These are phyloP conservation scores for Pythium myriotylum DNA, from an alignment of 352 stramenopile genomes.

Conservation along the genomic window DNA sequence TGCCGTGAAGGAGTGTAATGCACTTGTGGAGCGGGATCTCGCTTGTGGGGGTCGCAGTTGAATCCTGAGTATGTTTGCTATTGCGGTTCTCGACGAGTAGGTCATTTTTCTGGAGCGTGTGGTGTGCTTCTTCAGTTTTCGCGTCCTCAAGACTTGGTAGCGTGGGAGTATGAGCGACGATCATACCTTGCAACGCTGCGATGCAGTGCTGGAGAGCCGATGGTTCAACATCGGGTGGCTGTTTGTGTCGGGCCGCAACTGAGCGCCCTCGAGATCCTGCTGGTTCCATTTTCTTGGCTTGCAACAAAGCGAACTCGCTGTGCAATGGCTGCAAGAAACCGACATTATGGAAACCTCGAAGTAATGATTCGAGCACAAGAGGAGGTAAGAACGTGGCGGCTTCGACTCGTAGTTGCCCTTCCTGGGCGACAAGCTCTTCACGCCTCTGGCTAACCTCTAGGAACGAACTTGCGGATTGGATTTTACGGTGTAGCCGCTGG, in stretches of 20 bases:
- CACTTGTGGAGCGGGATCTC: constrained; percentile 16
- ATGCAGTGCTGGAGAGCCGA: neutral
- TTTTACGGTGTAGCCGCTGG: constrained; percentile 49
- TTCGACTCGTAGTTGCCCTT: constrained; percentile 68
- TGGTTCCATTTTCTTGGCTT: neutral
- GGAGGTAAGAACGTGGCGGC: constrained; percentile 60
- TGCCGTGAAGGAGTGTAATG: constrained; percentile 2
- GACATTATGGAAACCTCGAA: constrained; percentile 62
- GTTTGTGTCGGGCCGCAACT: neutral
- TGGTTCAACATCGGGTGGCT: neutral
- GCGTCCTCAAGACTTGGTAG: no score
- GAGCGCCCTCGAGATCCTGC: no score
- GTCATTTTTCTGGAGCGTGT: no score
- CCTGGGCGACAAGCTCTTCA: constrained; percentile 56
- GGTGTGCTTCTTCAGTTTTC: no score
- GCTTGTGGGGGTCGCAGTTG: neutral
- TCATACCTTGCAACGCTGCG: neutral
- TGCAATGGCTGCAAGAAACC: constrained; percentile 65
- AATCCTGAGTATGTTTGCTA: neutral
- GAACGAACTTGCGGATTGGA: constrained; percentile 57
- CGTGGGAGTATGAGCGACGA: no score
- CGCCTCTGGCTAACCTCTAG: constrained; percentile 51
- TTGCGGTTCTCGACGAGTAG: neutral
- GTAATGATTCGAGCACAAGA: constrained; percentile 67
- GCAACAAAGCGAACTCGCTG: constrained; percentile 17